These are phyloP conservation scores for Aegilops speltoides DNA, from an alignment of 176 grass and related monocot species.

Conservation along the genomic window DNA sequence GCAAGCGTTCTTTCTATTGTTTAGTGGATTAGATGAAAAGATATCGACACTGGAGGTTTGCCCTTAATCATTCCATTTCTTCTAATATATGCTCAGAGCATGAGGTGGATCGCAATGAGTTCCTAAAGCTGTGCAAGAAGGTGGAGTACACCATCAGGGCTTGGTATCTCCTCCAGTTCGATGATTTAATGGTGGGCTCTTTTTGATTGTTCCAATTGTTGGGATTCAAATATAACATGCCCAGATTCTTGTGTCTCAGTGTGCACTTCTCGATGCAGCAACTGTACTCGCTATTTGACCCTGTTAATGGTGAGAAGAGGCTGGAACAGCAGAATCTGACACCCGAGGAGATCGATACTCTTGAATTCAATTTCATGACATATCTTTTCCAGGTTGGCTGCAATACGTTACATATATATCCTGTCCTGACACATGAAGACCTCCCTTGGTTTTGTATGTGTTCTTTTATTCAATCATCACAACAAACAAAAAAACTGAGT, in stretches of 20 bases:
- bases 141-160: conserved; percentile 74
- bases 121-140: conserved; percentile 82
- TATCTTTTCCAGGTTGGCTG: conserved; percentile 76
- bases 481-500: background rate
- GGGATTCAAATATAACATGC: background rate
- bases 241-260: background rate
- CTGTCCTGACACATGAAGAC: background rate
- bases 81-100: conserved; percentile 36
- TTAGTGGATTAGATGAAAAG: background rate
- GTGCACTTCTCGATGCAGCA: conserved; percentile 50
- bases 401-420: conserved; percentile 12
- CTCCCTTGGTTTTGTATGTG: background rate
- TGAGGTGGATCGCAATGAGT: conserved; percentile 47
- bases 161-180: conserved; percentile 77
- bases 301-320: conserved; percentile 62
- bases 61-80: background rate
- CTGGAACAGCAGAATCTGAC: conserved; percentile 72
- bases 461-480: conserved; percentile 1
- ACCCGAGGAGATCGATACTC: conserved; percentile 51
- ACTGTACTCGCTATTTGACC: conserved; percentile 77
- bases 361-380: conserved; percentile 77
- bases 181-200: conserved; percentile 61
- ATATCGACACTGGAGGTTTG: background rate
- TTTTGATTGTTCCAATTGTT: background rate
- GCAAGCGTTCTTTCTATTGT: background rate